Evolutionary conservation across 768 basidiomycete genomes (phyloP).

Genomic region (Termitomyces sp.): DNA sequence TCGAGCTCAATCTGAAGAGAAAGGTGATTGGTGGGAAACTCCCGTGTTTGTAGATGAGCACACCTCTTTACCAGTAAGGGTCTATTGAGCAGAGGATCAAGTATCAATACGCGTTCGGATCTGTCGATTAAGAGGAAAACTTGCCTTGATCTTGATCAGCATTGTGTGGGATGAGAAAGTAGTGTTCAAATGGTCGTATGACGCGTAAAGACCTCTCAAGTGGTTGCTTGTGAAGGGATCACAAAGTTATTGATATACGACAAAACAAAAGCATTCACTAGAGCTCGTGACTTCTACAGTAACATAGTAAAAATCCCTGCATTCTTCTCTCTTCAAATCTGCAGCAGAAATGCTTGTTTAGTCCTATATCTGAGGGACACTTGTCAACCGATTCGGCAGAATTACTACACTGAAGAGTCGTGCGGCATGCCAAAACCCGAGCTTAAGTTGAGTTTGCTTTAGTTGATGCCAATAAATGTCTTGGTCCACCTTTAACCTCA

Average conservation of each 20-base stretch:
- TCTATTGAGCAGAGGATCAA: conserved; percentile 39
- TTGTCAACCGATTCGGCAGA: background rate
- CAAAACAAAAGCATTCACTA: background rate
- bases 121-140: conserved; percentile 9
- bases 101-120: conserved; percentile 1
- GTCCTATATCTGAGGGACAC: too few relatives aligned
- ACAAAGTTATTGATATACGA: background rate
- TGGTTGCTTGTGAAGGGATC: background rate
- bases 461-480: background rate
- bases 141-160: conserved; percentile 89
- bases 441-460: background rate
- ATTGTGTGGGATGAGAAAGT: conserved; percentile 29
- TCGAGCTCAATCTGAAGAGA: conserved; percentile 84
- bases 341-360: background rate
- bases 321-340: background rate
- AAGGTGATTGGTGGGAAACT: background rate
- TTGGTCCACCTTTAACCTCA: background rate
- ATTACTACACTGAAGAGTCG: background rate
- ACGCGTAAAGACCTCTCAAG: conserved; percentile 1
- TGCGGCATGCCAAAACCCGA: background rate
- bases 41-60: background rate
- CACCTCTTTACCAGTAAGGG: conserved; percentile 97
- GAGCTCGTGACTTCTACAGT: background rate
- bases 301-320: background rate
- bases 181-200: background rate